Base-by-base conservation (phyloP, 768 basidiomycete genomes). In the Suillus subluteus region DNA sequence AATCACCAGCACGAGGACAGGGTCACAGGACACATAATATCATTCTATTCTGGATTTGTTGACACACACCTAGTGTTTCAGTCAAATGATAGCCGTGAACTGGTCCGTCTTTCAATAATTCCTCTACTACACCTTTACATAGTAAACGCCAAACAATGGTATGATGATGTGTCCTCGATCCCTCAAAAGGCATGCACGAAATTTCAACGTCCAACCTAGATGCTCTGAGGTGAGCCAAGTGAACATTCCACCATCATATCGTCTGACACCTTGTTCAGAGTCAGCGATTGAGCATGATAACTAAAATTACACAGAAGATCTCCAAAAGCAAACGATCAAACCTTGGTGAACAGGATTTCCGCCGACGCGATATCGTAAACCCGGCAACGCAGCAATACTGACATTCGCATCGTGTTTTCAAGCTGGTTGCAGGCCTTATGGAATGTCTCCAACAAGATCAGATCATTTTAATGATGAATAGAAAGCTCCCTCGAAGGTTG, bases 251-350 rank as follows among this genome's bases (percentile, higher is more conserved):
- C 11, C 18, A 12, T 37, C 55, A 13, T n/a, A 55, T 21, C 54
- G 30, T 18, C 30, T 18, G 18, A 55, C 55, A 56, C 55, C 32
- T 12, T 30, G 30, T 55, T 55, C 2, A 55, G 12, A 56, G 12
- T n/a, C 55, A 21, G 11, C 11, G 32, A 56, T 56, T 13, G 32
- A 55, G 30, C 54, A 18, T 6, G 18, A 54, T 54, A 32, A 35
- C 55, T 35, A 56, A 56, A 56, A 37, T 13, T 56, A 37, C 55
- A 35, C 18, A 56, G 55, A n/a, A 37, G 54, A 56, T 56, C 32
- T 35, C 32, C 54, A 32, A 35, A 7, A 35, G 21, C 37, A 37
- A 56, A 35, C 35, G 21, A 35, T 55, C 30, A 55, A 55, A 55
- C 54, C 54, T 37, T 56, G 54, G 18, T 13, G 55, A 56, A 56